Evolutionary conservation across 768 basidiomycete genomes (phyloP).

Genomic region (Tulasnella sp.): DNA sequence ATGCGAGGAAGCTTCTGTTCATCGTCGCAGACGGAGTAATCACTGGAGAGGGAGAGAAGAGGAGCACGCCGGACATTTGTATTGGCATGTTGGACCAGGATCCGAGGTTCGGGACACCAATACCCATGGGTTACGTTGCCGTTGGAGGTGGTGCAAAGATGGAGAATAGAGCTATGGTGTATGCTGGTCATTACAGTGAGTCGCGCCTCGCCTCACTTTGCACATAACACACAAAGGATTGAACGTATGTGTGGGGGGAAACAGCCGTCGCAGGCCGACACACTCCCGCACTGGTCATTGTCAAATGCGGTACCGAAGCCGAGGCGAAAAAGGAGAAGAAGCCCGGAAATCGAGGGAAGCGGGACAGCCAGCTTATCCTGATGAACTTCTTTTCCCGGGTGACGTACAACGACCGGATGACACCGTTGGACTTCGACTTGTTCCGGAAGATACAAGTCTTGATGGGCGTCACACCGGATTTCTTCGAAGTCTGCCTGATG

Average conservation of each 20-base stretch:
- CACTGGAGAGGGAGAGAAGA: constrained; percentile 92
- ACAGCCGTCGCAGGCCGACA: constrained; percentile 69
- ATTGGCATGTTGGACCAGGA: constrained; percentile 86
- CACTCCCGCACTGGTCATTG: constrained; percentile 86
- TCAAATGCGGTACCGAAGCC: constrained; percentile 88
- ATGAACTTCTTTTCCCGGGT: constrained; percentile 99
- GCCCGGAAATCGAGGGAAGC: constrained; percentile 95
- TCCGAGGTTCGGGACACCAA: constrained; percentile 89
- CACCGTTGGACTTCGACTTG: constrained; percentile 91
- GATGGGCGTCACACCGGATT: constrained; percentile 99
- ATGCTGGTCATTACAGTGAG: constrained; percentile 98
- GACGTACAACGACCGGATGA: constrained; percentile 99
- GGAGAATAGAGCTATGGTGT: constrained; percentile 93
- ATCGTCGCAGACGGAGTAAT: constrained; percentile 98
- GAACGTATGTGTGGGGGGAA: background rate
- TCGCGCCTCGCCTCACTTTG: constrained; percentile 17
- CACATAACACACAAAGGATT: background rate
- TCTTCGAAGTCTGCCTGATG: constrained; percentile 96
- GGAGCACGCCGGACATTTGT: constrained; percentile 93
- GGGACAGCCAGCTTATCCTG: constrained; percentile 94
- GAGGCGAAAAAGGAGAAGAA: constrained; percentile 81
- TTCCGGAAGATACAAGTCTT: constrained; percentile 93
- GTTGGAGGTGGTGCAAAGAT: constrained; percentile 83
- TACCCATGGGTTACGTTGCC: constrained; percentile 85
- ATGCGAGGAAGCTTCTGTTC: constrained; percentile 83